phyloP scores from a whole-genome alignment of 73 alveolate species.

The Halteria grandinella region DNA sequence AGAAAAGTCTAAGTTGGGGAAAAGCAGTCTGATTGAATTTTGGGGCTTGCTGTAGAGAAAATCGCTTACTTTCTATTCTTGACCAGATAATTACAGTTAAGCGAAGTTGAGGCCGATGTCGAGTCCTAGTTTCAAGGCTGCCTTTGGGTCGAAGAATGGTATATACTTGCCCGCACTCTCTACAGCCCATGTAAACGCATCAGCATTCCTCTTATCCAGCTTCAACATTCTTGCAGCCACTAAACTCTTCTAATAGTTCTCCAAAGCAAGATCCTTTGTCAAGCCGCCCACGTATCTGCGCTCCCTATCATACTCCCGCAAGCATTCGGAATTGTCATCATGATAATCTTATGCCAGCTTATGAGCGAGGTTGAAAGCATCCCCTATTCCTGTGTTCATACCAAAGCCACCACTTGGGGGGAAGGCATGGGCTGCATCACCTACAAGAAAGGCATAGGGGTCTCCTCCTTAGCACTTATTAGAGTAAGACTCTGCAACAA shows the following conservation, averaged over 20 bases:
- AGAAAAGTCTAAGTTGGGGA: slow-evolving; percentile 59
- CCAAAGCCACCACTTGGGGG: slow-evolving; percentile 84
- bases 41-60: neutral
- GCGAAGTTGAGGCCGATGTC: slow-evolving; percentile 32
- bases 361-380: slow-evolving; percentile 70
- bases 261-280: slow-evolving; percentile 37
- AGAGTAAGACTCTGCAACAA: slow-evolving; percentile 41
- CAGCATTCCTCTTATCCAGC: slow-evolving; percentile 26
- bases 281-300: slow-evolving; percentile 18
- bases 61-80: neutral
- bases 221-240: slow-evolving; percentile 25
- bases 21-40: slow-evolving; percentile 41
- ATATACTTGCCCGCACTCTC: neutral
- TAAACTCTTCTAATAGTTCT: slow-evolving; percentile 34
- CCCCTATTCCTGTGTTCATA: slow-evolving; percentile 77
- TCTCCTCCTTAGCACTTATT: neutral
- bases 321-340: neutral
- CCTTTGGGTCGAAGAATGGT: slow-evolving; percentile 14
- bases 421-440: slow-evolving; percentile 79
- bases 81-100: neutral
- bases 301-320: slow-evolving; percentile 29
- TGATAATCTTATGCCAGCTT: slow-evolving; percentile 48
- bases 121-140: neutral
- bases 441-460: slow-evolving; percentile 53
- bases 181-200: neutral